phyloP scores from a whole-genome alignment of 257 asterid species.

The Solanum stenotomum region DNA sequence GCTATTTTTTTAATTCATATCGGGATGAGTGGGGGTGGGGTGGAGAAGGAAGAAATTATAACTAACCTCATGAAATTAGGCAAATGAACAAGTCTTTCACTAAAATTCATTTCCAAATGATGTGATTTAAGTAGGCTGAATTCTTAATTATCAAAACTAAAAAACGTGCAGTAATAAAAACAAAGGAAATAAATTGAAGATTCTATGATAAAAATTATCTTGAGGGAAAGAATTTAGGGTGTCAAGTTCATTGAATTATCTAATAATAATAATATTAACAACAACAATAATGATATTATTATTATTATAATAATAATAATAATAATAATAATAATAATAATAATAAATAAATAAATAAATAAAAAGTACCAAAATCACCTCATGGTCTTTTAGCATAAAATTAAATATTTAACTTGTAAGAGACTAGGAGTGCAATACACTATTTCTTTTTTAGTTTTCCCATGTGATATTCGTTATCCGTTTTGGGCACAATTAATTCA shows the following conservation, averaged over 20 bases:
- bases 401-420: not conserved
- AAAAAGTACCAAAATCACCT: not conserved
- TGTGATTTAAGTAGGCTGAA: not conserved
- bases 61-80: not conserved
- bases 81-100: not conserved
- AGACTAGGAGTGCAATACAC: not conserved
- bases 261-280: not conserved
- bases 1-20: not conserved
- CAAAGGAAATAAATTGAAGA: not conserved
- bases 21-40: not conserved
- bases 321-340: not conserved
- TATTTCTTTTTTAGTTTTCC: not conserved
- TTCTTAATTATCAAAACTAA: not conserved
- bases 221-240: not conserved
- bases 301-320: not conserved
- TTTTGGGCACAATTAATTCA: not conserved
- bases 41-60: not conserved
- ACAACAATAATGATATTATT: not conserved
- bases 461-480: rapidly evolving
- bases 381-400: not conserved
- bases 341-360: too few species aligned
- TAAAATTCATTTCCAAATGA: not conserved
- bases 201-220: not conserved
- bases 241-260: not conserved
- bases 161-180: not conserved